Percentiles rank a stretch among this genome's conserved stretches.
These are phyloP conservation scores for Sugiyamaella neomexicana DNA, from an alignment of 1,139 yeast species.

Conservation along the genomic window DNA sequence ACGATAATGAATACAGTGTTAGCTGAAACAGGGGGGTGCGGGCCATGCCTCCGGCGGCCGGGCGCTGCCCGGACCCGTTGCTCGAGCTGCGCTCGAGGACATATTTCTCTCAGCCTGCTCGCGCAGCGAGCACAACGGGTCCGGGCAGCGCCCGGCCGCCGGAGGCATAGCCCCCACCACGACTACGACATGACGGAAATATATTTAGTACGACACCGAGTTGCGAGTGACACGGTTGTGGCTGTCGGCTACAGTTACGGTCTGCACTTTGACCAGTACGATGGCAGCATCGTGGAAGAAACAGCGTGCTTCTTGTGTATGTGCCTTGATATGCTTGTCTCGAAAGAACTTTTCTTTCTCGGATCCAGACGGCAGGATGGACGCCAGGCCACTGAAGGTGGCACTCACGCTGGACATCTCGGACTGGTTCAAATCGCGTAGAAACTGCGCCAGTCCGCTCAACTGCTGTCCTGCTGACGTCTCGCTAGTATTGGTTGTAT, in stretches of 20 bases:
- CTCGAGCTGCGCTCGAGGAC: neutral
- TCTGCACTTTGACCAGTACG: slow-evolving; percentile 60
- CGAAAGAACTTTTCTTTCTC: slow-evolving; percentile 48
- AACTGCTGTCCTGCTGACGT: neutral
- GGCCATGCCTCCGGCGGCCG: slow-evolving; percentile 3
- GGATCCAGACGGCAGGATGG: slow-evolving; percentile 50
- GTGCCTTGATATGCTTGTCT: slow-evolving; percentile 55
- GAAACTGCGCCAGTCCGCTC: slow-evolving; percentile 52
- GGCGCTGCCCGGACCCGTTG: neutral
- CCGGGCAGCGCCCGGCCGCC: slow-evolving; percentile 4
- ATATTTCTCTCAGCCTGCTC: neutral
- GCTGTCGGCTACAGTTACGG: slow-evolving; percentile 80
- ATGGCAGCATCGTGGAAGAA: slow-evolving; percentile 67
- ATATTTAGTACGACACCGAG: slow-evolving; percentile 4
- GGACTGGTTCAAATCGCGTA: slow-evolving; percentile 70
- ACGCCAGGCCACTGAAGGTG: slow-evolving; percentile 71
- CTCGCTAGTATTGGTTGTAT: neutral
- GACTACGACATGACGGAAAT: neutral
- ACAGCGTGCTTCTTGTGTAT: slow-evolving; percentile 58
- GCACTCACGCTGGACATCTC: slow-evolving; percentile 78
- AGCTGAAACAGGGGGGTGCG: neutral
- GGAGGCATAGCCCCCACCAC: slow-evolving; percentile 1
- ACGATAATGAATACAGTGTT: slow-evolving; percentile 1
- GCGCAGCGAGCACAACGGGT: neutral
- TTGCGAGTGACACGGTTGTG: slow-evolving; percentile 55